A percentile compares a stretch with the other conserved stretches of the same genome.
These are phyloP conservation scores for Vitis rotundifolia DNA, from an alignment of 164 flowering plant species.

Conservation along the genomic window DNA sequence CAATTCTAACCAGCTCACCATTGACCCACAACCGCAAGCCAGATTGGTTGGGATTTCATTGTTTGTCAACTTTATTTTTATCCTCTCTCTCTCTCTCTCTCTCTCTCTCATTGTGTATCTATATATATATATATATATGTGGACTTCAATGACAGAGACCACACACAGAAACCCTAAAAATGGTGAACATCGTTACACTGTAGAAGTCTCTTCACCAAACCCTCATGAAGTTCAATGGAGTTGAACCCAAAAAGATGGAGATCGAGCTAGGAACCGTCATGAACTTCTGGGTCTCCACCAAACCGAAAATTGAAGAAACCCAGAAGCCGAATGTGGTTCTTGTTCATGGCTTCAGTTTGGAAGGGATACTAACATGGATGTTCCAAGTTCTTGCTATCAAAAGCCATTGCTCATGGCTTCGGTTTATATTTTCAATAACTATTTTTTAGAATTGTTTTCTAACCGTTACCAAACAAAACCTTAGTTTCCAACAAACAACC, in stretches of 20 bases:
- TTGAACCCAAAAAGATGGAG: constrained; percentile 25
- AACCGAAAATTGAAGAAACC: background rate
- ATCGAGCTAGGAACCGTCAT: constrained; percentile 40
- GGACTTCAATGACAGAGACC: background rate
- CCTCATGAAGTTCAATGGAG: constrained; percentile 28
- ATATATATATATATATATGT: too few relatives aligned
- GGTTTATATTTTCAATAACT: too few relatives aligned
- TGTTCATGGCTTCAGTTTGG: constrained; percentile 33
- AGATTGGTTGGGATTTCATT: too few relatives aligned
- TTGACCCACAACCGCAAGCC: too few relatives aligned
- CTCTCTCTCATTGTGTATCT: too few relatives aligned
- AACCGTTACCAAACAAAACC: too few relatives aligned
- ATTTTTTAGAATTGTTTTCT: too few relatives aligned
- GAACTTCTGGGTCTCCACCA: constrained; percentile 32
- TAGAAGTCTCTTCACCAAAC: constrained; percentile 14
- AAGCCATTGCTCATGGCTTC: constrained; percentile 8
- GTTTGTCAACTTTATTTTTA: too few relatives aligned
- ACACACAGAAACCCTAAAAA: constrained; percentile 12
- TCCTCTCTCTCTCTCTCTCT: too few relatives aligned
- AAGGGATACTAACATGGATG: constrained; percentile 42
- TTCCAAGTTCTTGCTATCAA: constrained; percentile 32
- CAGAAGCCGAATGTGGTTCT: constrained; percentile 29
- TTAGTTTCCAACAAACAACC: too few relatives aligned
- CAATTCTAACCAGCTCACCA: too few relatives aligned
- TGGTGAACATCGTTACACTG: constrained; percentile 32